Percentiles rank a stretch among this genome's conserved stretches.
Conservation (phyloP, 2,329 filamentous ascomycete species). For the Aspergillus viridinutans region DNA sequence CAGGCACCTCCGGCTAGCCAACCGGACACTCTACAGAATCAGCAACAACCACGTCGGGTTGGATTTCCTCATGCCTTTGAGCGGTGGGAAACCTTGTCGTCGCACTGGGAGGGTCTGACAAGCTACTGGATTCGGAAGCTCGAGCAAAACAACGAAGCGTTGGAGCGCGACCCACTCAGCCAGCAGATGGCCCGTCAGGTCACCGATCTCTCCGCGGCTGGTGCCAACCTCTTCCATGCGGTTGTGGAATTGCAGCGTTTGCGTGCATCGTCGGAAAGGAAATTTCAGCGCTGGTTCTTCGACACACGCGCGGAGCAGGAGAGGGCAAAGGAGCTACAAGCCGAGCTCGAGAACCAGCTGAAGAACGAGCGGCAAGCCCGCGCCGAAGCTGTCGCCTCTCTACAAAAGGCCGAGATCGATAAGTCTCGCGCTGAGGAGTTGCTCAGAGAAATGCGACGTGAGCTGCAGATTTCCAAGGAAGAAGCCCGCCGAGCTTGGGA, state of each 20-base stretch:
- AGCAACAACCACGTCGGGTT: constrained; percentile 48
- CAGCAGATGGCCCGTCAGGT: constrained; percentile 90
- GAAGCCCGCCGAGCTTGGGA: constrained; percentile 96
- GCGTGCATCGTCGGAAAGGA: constrained; percentile 89
- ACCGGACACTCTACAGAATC: constrained; percentile 24
- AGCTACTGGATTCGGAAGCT: constrained; percentile 95
- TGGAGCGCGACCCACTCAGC: constrained; percentile 75
- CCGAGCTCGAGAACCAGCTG: constrained; percentile 71
- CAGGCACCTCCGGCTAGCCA: constrained; percentile 24
- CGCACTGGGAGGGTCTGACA: constrained; percentile 96
- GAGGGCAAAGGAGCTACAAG: constrained; percentile 74
- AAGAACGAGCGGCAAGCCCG: constrained; percentile 68
- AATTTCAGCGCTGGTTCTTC: constrained; percentile 98
- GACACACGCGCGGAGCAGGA: constrained; percentile 88
- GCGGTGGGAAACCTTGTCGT: constrained; percentile 92
- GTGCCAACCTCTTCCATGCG: constrained; percentile 94
- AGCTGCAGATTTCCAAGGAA: constrained; percentile 91
- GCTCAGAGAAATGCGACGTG: constrained; percentile 85
- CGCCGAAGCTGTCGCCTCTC: constrained; percentile 62
- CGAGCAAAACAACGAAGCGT: constrained; percentile 83
- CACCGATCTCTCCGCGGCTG: constrained; percentile 92
- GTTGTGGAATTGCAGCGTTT: constrained; percentile 93
- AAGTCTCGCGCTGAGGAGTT: constrained; percentile 69
- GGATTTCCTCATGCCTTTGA: constrained; percentile 96
- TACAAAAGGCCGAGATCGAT: constrained; percentile 64